Evolutionary conservation across 1,284 basidiomycete species (phyloP), one percentile per base, ranked within the genome.

Genomic region (Ganoderma lucidum): DNA sequence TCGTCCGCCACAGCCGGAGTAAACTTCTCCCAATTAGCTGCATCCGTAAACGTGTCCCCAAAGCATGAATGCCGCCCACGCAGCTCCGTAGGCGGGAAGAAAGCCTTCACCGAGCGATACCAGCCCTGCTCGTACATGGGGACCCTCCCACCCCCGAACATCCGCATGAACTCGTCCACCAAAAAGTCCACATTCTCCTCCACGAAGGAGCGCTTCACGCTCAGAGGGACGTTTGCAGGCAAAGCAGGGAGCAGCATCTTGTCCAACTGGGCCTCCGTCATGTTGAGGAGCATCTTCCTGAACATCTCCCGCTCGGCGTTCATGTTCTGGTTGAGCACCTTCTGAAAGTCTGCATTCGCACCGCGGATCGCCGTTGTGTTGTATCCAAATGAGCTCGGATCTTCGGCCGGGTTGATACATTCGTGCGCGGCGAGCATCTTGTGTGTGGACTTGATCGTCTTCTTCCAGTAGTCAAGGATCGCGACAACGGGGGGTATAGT

Each of bases 391-490:
- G 48, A 51, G 48, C 9, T 51, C 23, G 48, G 48, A 12, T 51
- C 48, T 28, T 45, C 28, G 9, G 44, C 23, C 30, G 35, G n/a
- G 62, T 30, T 51, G 30, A 6, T 10, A 15, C 3, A 56, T 15
- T 44, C 32, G 51, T 69, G 65, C 1, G 37, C 15, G 3, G 39
- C 62, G 39, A 65, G 61, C 68, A 65, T 64, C 53, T 37, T 62
- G 15, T 30, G 53, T 9, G 65, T 66, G 19, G 69, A 62, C 59
- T 66, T 70, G n/a, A 23, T 45, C 3, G 60, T 41, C 9, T 53
- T 59, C 0, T 39, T 41, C 71, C 71, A 73, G 65, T 62, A 70
- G 14, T 65, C 65, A 48, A 72, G 68, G 2, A 66, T 66, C 5
- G 48, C 48, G 6, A 51, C 23, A 9, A 51, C 23, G 48, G 48